phyloP scores from a whole-genome alignment of 495 filamentous ascomycete species.

The Saxophila tyrrhenica region DNA sequence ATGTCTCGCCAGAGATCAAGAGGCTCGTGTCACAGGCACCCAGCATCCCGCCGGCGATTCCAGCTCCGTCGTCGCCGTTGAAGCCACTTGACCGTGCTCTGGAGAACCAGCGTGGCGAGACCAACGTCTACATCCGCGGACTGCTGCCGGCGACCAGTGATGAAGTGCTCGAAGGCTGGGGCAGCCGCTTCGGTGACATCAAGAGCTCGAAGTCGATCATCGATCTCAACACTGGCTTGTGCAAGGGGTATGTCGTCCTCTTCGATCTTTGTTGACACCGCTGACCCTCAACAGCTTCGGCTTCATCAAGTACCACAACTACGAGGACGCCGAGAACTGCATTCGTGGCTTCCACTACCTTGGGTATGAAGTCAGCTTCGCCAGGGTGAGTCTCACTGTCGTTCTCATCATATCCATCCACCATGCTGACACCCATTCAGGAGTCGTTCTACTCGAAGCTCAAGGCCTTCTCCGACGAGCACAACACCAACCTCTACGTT shows the following conservation, averaged over 20 bases:
- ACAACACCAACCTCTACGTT: slow-evolving; percentile 90
- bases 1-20: slow-evolving; percentile 49
- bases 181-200: slow-evolving; percentile 76
- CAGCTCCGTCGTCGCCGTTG: slow-evolving; percentile 58
- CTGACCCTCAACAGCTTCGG: slow-evolving; percentile 56
- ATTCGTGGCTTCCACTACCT: slow-evolving; percentile 91
- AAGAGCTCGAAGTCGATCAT: slow-evolving; percentile 96
- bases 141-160: slow-evolving; percentile 91
- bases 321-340: slow-evolving; percentile 82
- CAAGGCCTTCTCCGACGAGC: slow-evolving; percentile 75
- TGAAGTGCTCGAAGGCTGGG: slow-evolving; percentile 71
- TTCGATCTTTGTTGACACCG: slow-evolving; percentile 16
- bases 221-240: slow-evolving; percentile 75
- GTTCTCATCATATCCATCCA: not conserved
- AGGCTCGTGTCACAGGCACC: slow-evolving; percentile 62
- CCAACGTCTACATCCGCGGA: slow-evolving; percentile 94
- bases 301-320: slow-evolving; percentile 84
- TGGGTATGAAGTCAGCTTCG: slow-evolving; percentile 95
- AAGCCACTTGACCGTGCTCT: slow-evolving; percentile 82
- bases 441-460: slow-evolving; percentile 94
- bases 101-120: slow-evolving; percentile 77
- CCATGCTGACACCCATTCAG: slow-evolving; percentile 34
- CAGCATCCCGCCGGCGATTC: slow-evolving; percentile 76
- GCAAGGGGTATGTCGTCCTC: slow-evolving; percentile 67
- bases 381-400: slow-evolving; percentile 47